Evolutionary conservation across 352 stramenopile species (phyloP).

Genomic region (Blastocystis sp.): DNA sequence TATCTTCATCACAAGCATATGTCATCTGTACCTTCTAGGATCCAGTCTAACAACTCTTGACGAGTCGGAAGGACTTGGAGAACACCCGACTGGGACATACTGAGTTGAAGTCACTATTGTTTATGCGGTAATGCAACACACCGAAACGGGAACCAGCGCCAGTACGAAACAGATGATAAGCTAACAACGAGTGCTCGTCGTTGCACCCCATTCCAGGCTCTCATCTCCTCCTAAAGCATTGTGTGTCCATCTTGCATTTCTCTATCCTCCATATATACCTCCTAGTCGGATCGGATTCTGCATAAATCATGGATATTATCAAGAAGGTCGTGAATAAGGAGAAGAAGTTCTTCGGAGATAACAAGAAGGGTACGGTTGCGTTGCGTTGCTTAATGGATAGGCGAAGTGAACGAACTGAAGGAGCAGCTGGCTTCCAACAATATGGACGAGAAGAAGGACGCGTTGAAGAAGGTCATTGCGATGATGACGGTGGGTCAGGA

Average conservation of each 20-base stretch:
- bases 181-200: too few relatives aligned
- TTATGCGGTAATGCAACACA: too few relatives aligned
- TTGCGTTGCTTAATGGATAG: conserved; percentile 57
- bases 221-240: not conserved
- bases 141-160: too few relatives aligned
- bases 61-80: not conserved
- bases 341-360: conserved; percentile 44
- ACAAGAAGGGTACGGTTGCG: conserved; percentile 9
- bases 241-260: conserved; percentile 16
- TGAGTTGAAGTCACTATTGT: too few relatives aligned
- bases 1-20: not conserved
- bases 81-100: too few relatives aligned
- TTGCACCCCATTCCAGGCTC: not conserved
- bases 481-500: conserved; percentile 98
- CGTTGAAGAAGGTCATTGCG: conserved; percentile 98
- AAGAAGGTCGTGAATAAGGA: not conserved
- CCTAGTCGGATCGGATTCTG: not conserved
- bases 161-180: not conserved
- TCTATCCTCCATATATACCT: not conserved
- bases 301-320: conserved; percentile 51
- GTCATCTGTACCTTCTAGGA: not conserved
- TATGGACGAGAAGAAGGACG: conserved; percentile 91
- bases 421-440: conserved; percentile 89
- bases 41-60: not conserved
- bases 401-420: conserved; percentile 89